Evolutionary conservation across 257 asterid genomes (phyloP).

Genomic region (Solanum medicagineum): DNA sequence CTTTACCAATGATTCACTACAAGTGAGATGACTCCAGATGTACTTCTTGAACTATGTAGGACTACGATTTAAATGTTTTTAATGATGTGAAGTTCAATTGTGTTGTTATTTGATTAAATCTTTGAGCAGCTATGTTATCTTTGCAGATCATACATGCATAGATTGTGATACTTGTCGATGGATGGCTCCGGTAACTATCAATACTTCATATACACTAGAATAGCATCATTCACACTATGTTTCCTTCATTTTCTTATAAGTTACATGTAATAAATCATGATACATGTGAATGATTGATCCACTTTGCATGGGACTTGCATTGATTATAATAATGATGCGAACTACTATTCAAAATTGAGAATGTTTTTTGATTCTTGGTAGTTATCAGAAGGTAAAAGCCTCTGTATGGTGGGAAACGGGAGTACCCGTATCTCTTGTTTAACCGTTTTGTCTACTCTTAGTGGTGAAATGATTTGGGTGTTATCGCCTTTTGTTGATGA

Average conservation of each 20-base stretch:
- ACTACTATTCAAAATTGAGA: background rate
- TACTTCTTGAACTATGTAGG: background rate
- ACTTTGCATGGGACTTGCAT: background rate
- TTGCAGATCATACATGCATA: conserved; percentile 1
- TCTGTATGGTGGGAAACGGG: background rate
- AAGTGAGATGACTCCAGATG: background rate
- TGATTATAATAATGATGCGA: background rate
- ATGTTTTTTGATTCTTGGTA: background rate
- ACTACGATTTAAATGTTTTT: background rate
- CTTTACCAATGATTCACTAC: background rate
- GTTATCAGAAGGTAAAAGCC: background rate
- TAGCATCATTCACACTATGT: background rate
- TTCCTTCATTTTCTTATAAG: background rate
- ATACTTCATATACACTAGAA: background rate
- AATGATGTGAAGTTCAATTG: background rate
- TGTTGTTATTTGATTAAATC: background rate
- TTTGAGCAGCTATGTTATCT: background rate
- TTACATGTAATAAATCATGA: background rate
- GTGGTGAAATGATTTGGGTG: background rate
- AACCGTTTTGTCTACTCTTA: background rate
- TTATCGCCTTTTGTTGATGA: background rate
- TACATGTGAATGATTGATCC: background rate
- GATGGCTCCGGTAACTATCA: background rate
- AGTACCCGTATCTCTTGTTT: background rate
- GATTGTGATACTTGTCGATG: background rate